Percentiles rank a stretch among this genome's conserved stretches.
Evolutionary conservation across 257 asterid genomes (phyloP).

Genomic region (Primulina tabacum): DNA sequence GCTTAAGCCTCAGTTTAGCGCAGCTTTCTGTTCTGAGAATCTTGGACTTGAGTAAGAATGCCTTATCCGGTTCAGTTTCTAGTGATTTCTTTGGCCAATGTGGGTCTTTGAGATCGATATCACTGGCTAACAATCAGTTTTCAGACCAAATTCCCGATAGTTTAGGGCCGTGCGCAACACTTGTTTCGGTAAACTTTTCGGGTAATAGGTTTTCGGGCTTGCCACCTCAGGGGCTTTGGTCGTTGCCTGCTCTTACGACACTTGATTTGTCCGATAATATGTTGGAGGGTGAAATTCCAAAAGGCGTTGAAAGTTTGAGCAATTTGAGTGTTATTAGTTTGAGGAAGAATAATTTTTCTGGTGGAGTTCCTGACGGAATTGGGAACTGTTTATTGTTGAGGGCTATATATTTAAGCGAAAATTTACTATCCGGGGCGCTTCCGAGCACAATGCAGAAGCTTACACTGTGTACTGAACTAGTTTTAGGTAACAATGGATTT

Average conservation of each 20-base stretch:
- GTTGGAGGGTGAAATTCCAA: constrained; percentile 66
- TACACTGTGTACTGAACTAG: constrained; percentile 42
- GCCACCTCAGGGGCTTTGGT: constrained; percentile 48
- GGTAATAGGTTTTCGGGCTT: constrained; percentile 61
- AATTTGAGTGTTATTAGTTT: constrained; percentile 44
- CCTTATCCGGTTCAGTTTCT: constrained; percentile 53
- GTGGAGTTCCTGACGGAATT: constrained; percentile 60
- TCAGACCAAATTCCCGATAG: constrained; percentile 59
- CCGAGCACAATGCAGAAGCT: constrained; percentile 64
- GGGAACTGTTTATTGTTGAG: constrained; percentile 57
- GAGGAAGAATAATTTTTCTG: constrained; percentile 48
- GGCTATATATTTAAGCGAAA: constrained; percentile 53
- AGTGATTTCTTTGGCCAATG: constrained; percentile 61
- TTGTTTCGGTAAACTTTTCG: constrained; percentile 59
- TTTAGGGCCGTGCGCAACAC: constrained; percentile 47
- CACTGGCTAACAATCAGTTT: constrained; percentile 68
- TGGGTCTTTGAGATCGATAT: constrained; percentile 46
- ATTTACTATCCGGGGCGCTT: constrained; percentile 50
- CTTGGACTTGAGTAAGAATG: constrained; percentile 61
- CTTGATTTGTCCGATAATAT: constrained; percentile 68
- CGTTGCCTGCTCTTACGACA: constrained; percentile 45
- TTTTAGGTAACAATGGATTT: constrained; percentile 48
- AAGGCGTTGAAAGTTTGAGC: constrained; percentile 46
- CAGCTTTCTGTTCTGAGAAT: constrained; percentile 43
- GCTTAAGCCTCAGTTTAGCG: constrained; percentile 48